Conservation (phyloP, 1,284 basidiomycete species). For the Naganishia albida region DNA sequence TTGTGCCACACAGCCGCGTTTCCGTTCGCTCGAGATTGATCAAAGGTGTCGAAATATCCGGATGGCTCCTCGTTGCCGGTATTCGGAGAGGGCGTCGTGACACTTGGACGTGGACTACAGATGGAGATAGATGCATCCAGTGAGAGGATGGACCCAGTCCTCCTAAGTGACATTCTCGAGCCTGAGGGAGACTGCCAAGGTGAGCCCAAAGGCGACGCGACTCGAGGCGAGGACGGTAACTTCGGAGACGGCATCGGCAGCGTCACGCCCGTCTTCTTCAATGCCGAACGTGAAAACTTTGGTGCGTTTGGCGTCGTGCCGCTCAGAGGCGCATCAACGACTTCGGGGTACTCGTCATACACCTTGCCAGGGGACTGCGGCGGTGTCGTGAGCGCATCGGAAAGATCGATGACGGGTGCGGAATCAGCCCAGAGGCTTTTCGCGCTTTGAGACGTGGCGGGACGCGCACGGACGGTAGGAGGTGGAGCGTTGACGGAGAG, state of each 20-base stretch:
- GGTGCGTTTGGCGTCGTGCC: constrained; percentile 11
- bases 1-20: background rate
- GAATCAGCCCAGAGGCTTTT: constrained; percentile 24
- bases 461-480: background rate
- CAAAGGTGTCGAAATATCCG: constrained; percentile 5
- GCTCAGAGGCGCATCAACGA: background rate
- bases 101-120: background rate
- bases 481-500: background rate
- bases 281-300: constrained; percentile 31
- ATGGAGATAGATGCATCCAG: constrained; percentile 9
- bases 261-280: constrained; percentile 24
- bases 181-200: constrained; percentile 23
- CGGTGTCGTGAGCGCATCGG: constrained; percentile 12
- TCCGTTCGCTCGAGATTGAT: background rate
- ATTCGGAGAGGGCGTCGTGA: background rate
- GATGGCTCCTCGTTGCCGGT: constrained; percentile 3
- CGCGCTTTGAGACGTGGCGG: background rate
- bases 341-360: constrained; percentile 18
- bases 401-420: background rate
- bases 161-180: constrained; percentile 7
- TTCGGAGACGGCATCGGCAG: constrained; percentile 31
- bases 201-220: constrained; percentile 12
- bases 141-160: constrained; percentile 22
- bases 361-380: constrained; percentile 13
- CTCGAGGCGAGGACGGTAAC: constrained; percentile 7